Percentiles rank a stretch among this genome's conserved stretches.
Evolutionary conservation across 1,284 basidiomycete species (phyloP).

Genomic region (Naganishia sp.): DNA sequence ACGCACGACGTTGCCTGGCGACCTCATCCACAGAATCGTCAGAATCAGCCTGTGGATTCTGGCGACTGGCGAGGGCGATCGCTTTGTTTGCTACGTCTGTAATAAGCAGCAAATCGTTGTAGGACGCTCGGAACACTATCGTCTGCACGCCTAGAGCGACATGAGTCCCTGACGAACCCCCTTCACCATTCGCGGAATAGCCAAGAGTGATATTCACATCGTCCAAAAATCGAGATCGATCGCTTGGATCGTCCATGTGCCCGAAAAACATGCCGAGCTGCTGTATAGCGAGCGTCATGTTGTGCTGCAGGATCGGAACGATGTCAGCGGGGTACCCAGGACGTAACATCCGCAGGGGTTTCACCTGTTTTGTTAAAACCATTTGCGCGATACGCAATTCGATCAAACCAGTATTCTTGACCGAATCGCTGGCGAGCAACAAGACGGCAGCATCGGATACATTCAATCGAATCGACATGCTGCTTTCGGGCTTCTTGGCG

Average conservation of each 20-base stretch:
- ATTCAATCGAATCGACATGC: conserved; percentile 24
- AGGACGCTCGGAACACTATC: conserved; percentile 87
- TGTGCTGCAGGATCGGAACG: conserved; percentile 59
- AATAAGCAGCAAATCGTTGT: conserved; percentile 89
- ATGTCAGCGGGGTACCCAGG: conserved; percentile 6
- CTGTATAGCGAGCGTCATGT: conserved; percentile 78
- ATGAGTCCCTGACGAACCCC: conserved; percentile 73
- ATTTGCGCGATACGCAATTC: conserved; percentile 81
- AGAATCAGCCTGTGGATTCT: conserved; percentile 10
- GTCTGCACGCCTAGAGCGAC: conserved; percentile 81
- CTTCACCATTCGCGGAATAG: conserved; percentile 76
- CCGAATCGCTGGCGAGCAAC: conserved; percentile 81
- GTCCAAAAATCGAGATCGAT: conserved; percentile 89
- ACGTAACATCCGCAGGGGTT: conserved; percentile 4
- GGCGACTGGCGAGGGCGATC: conserved; percentile 60
- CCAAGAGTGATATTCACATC: conserved; percentile 87
- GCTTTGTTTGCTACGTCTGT: conserved; percentile 86
- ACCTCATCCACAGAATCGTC: not conserved
- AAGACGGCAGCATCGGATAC: conserved; percentile 87
- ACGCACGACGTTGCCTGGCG: conserved; percentile 15
- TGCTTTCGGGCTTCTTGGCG: conserved; percentile 33
- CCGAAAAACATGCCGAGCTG: conserved; percentile 92
- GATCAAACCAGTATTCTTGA: conserved; percentile 82
- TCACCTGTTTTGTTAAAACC: conserved; percentile 86
- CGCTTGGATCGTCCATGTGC: conserved; percentile 79